Conservation (phyloP, 2,329 filamentous ascomycete genomes). For the Pseudocercospora vitis region DNA sequence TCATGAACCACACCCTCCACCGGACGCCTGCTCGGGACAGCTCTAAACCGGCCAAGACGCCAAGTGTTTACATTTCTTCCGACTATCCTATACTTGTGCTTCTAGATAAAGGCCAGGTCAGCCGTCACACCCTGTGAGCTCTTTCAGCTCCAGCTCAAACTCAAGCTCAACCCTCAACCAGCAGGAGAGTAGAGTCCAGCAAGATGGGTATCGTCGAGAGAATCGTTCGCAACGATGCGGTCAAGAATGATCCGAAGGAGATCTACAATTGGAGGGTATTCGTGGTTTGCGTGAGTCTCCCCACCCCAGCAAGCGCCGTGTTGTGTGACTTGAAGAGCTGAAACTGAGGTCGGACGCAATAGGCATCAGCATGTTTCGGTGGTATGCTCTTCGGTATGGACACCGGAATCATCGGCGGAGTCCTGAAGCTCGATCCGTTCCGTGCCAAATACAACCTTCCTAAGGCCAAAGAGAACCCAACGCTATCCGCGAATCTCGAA, state of each 20-base stretch:
- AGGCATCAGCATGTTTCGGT: conserved; percentile 59
- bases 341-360: too few species aligned
- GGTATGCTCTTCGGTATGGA: conserved; percentile 68
- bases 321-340: too few species aligned
- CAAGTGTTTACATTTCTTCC: conserved; percentile 16
- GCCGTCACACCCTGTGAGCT: not conserved
- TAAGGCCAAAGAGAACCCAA: conserved; percentile 25
- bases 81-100: conserved; percentile 1
- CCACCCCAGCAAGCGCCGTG: too few species aligned
- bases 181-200: not conserved
- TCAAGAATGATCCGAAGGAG: conserved; percentile 65
- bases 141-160: not conserved
- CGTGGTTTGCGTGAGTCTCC: conserved; percentile 60
- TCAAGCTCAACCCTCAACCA: not conserved
- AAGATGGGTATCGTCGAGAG: conserved; percentile 17
- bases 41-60: conserved; percentile 16
- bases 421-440: conserved; percentile 61
- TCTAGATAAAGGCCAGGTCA: conserved; percentile 11
- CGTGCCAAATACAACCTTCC: conserved; percentile 57
- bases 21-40: not conserved
- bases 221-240: conserved; percentile 63
- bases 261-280: conserved; percentile 71
- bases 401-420: conserved; percentile 67
- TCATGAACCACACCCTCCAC: not conserved
- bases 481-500: conserved; percentile 26